A percentile compares a stretch with the other conserved stretches of the same genome.
These are phyloP conservation scores for Rhodotorula sphaerocarpa DNA, from an alignment of 768 basidiomycete species.

Conservation along the genomic window DNA sequence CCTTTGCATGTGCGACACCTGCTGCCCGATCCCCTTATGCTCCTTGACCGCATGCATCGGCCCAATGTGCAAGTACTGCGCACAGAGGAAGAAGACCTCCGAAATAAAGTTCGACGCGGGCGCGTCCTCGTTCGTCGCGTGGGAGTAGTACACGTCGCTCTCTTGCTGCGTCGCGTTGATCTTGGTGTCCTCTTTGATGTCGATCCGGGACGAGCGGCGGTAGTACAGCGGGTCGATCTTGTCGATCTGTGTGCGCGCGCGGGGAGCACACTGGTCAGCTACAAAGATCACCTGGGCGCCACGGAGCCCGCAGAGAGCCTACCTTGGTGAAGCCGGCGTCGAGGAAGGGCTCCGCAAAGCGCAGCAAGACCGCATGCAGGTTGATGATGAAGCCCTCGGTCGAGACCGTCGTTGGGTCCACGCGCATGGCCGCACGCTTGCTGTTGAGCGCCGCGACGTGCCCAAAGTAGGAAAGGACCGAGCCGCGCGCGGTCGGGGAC, in stretches of 20 bases:
- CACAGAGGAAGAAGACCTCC: slow-evolving; percentile 80
- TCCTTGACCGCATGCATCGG: slow-evolving; percentile 70
- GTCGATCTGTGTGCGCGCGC: slow-evolving; percentile 64
- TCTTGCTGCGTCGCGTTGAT: slow-evolving; percentile 88
- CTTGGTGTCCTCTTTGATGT: slow-evolving; percentile 80
- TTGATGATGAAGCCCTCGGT: slow-evolving; percentile 91
- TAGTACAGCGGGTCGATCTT: slow-evolving; percentile 80
- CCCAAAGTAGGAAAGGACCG: slow-evolving; percentile 72
- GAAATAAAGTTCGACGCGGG: slow-evolving; percentile 83
- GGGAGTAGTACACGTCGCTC: slow-evolving; percentile 57
- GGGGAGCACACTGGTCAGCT: too few species aligned
- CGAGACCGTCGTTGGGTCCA: slow-evolving; percentile 75
- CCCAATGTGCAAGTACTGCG: slow-evolving; percentile 83
- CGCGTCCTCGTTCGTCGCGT: slow-evolving; percentile 43
- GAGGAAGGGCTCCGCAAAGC: slow-evolving; percentile 89
- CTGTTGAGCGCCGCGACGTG: slow-evolving; percentile 64
- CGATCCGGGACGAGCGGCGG: slow-evolving; percentile 55
- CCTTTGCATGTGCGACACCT: slow-evolving; percentile 55
- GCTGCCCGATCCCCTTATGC: slow-evolving; percentile 50
- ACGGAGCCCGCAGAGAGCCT: not conserved
- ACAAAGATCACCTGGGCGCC: too few species aligned
- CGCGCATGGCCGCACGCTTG: slow-evolving; percentile 87
- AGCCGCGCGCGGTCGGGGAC: slow-evolving; percentile 67
- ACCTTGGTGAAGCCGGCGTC: slow-evolving; percentile 85
- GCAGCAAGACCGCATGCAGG: slow-evolving; percentile 67